phyloP scores from a whole-genome alignment of 2,329 filamentous ascomycete genomes.

The Neoscytalidium dimidiatum region DNA sequence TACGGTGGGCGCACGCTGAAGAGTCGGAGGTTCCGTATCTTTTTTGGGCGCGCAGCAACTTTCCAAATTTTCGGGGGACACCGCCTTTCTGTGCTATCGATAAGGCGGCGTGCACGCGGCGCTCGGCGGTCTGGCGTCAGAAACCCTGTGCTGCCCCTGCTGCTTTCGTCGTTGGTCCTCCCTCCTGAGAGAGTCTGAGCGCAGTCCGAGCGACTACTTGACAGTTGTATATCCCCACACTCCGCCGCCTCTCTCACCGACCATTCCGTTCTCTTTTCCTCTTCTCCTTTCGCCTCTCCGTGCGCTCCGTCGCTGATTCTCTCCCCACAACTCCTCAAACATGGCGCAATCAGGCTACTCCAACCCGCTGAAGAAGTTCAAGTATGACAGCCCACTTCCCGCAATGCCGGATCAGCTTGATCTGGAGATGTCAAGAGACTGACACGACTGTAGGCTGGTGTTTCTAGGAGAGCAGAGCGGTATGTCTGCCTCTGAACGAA shows the following conservation, averaged over 20 bases:
- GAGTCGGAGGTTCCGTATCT: neutral
- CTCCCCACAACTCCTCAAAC: slow-evolving; percentile 38
- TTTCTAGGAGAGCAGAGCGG: slow-evolving; percentile 98
- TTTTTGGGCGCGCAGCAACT: neutral
- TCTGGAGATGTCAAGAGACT: neutral
- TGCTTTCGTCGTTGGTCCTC: slow-evolving; percentile 8
- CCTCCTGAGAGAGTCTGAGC: slow-evolving; percentile 20
- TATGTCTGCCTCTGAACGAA: slow-evolving; percentile 52
- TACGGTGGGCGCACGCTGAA: neutral
- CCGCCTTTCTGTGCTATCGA: neutral
- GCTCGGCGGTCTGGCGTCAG: neutral
- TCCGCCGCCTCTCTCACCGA: slow-evolving; percentile 5
- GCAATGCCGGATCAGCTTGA: neutral
- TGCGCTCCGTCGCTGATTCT: slow-evolving; percentile 10
- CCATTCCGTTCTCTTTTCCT: slow-evolving; percentile 18
- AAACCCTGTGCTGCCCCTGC: too few species aligned
- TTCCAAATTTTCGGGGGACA: neutral
- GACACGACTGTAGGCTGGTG: slow-evolving; percentile 67
- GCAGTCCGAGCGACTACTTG: slow-evolving; percentile 17
- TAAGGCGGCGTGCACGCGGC: neutral
- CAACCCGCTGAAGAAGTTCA: slow-evolving; percentile 99
- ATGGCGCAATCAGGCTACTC: slow-evolving; percentile 91
- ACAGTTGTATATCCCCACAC: slow-evolving; percentile 21
- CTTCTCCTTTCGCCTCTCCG: slow-evolving; percentile 16
- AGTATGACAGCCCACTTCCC: slow-evolving; percentile 56